Conservation (phyloP, 805 yeast species). For the Yamadazyma kitorensis region DNA sequence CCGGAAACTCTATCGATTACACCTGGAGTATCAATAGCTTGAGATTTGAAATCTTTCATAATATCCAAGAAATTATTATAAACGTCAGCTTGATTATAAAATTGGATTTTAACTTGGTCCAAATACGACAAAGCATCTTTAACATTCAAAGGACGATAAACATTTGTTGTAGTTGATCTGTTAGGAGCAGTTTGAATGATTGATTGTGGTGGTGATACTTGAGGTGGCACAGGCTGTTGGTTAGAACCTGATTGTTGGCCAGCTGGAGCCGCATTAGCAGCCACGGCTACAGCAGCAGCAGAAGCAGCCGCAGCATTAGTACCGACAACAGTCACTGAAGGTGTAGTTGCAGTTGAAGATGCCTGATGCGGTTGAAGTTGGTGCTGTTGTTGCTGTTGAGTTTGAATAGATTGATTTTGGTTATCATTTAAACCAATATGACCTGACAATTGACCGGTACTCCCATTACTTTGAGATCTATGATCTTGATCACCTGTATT, state of each 20-base stretch:
- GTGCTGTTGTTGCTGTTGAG: constrained; percentile 6
- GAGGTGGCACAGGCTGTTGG: constrained; percentile 11
- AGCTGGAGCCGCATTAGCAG: not conserved
- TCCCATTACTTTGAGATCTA: not conserved
- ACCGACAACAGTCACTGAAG: no score
- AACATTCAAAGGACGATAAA: constrained; percentile 83
- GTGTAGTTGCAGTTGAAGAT: no score
- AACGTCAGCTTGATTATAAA: constrained; percentile 89
- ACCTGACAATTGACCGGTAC: constrained; percentile 4
- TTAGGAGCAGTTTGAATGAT: constrained; percentile 36
- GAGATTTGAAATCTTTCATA: constrained; percentile 98
- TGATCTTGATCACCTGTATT: constrained; percentile 21
- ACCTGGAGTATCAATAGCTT: constrained; percentile 95
- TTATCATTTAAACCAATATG: not conserved
- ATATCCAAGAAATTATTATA: constrained; percentile 95
- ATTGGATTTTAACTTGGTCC: constrained; percentile 93
- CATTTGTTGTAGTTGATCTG: constrained; percentile 39
- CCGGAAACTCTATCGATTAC: constrained; percentile 94
- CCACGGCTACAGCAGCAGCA: not conserved
- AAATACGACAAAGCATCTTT: constrained; percentile 93
- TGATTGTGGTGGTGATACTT: constrained; percentile 22
- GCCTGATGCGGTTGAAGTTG: not conserved
- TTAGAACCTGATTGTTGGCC: constrained; percentile 8
- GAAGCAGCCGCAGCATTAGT: no score
- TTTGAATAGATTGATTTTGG: constrained; percentile 1